Percentiles rank a stretch among this genome's conserved stretches.
Evolutionary conservation across 768 basidiomycete genomes (phyloP).

Genomic region (Kwoniella europaea): DNA sequence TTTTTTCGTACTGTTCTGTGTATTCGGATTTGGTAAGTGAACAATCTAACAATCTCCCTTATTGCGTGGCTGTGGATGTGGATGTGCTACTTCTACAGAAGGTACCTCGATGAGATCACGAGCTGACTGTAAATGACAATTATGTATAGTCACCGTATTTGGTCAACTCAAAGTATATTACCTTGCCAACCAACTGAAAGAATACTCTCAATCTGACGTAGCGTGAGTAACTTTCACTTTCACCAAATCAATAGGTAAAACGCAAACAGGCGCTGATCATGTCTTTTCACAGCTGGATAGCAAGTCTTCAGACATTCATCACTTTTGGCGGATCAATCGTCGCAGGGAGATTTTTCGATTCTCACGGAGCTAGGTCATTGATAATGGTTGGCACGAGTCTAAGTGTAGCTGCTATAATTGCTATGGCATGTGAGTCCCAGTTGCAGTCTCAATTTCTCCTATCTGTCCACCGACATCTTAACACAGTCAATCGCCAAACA

Average conservation of each 20-base stretch:
- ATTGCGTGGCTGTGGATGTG: background rate
- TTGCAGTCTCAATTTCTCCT: no score
- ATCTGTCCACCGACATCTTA: no score
- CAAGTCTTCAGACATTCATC: constrained; percentile 43
- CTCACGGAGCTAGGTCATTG: constrained; percentile 44
- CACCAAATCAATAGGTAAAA: background rate
- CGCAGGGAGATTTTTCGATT: constrained; percentile 51
- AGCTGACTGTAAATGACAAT: constrained; percentile 4
- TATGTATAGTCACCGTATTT: constrained; percentile 45
- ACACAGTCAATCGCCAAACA: background rate
- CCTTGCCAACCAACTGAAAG: constrained; percentile 35
- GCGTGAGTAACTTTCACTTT: constrained; percentile 29
- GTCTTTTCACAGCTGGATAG: constrained; percentile 40
- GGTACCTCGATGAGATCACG: background rate
- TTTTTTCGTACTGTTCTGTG: constrained; percentile 49
- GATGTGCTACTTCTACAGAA: background rate
- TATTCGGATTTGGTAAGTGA: constrained; percentile 53
- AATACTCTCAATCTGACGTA: constrained; percentile 39
- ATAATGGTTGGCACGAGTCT: constrained; percentile 41
- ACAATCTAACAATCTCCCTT: background rate
- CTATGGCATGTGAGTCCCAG: constrained; percentile 47
- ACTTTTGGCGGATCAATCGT: constrained; percentile 44
- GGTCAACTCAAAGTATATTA: constrained; percentile 52
- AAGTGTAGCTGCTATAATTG: constrained; percentile 41
- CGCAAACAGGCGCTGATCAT: background rate